phyloP scores from a whole-genome alignment of 208 protist genomes.

The Acanthamoeba triangularis region DNA sequence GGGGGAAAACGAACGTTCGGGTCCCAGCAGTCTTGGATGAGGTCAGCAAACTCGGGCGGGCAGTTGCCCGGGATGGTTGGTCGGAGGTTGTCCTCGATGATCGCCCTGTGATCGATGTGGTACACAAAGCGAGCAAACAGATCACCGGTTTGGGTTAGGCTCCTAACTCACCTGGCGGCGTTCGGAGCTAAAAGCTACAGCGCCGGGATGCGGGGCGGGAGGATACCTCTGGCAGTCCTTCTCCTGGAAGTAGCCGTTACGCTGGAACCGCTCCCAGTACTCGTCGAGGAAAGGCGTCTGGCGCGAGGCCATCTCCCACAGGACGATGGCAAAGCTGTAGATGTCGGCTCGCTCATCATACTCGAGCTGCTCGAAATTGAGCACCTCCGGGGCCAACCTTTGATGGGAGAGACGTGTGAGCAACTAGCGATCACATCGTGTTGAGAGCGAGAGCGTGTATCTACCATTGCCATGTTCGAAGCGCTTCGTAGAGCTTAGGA shows the following conservation, averaged over 20 bases:
- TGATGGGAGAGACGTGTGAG: not conserved
- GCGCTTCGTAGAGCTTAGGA: slow-evolving; percentile 56
- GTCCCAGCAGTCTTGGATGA: slow-evolving; percentile 62
- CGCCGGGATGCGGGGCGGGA: too few relatives aligned
- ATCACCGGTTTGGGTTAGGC: not conserved
- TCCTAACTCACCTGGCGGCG: too few relatives aligned
- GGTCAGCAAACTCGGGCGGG: slow-evolving; percentile 31
- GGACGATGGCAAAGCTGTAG: slow-evolving; percentile 64
- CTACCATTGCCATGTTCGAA: slow-evolving; percentile 77
- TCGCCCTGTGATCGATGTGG: not conserved
- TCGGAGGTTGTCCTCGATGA: slow-evolving; percentile 47
- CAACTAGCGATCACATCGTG: not conserved
- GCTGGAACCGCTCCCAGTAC: slow-evolving; percentile 55
- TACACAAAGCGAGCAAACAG: not conserved
- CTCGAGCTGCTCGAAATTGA: slow-evolving; percentile 36
- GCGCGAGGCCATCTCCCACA: slow-evolving; percentile 55
- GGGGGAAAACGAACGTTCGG: not conserved
- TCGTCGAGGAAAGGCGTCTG: slow-evolving; percentile 67
- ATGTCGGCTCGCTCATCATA: slow-evolving; percentile 63
- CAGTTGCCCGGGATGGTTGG: slow-evolving; percentile 45
- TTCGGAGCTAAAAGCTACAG: too few relatives aligned
- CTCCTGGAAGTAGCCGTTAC: slow-evolving; percentile 68
- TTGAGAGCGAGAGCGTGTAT: not conserved
- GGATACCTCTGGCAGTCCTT: slow-evolving; percentile 35
- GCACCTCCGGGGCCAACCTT: slow-evolving; percentile 42